Conservation (phyloP, 805 yeast genomes). For the Saturnispora zaruensis region DNA sequence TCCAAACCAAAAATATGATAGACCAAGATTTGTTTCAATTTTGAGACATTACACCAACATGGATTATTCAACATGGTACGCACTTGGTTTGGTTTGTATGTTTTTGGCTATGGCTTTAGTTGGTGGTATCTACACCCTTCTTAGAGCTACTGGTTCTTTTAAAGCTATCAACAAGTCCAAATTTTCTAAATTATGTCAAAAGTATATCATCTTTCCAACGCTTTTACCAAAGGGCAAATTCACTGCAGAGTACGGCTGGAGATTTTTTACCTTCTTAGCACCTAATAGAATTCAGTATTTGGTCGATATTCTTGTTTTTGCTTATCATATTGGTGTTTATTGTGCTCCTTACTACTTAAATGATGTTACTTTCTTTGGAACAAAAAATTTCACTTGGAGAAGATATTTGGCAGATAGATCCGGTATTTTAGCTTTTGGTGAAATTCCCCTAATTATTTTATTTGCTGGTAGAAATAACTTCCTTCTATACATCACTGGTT, state of each 20-base stretch:
- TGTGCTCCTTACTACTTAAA: slow-evolving; percentile 14
- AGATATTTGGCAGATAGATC: slow-evolving; percentile 28
- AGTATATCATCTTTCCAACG: slow-evolving; percentile 34
- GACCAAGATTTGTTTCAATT: neutral
- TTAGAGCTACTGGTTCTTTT: slow-evolving; percentile 22
- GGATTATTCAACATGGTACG: slow-evolving; percentile 20
- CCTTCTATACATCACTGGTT: slow-evolving; percentile 35
- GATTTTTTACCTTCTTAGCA: slow-evolving; percentile 15
- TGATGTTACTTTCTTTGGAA: slow-evolving; percentile 20
- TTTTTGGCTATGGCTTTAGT: slow-evolving; percentile 34
- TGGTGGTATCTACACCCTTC: slow-evolving; percentile 29
- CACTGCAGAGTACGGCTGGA: slow-evolving; percentile 14
- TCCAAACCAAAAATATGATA: neutral
- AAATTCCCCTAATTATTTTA: slow-evolving; percentile 35
- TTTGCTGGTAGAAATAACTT: slow-evolving; percentile 43
- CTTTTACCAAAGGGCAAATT: slow-evolving; percentile 19
- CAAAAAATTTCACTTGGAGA: slow-evolving; percentile 29
- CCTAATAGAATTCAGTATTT: slow-evolving; percentile 31
- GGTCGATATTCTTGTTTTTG: slow-evolving; percentile 21
- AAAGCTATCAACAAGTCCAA: slow-evolving; percentile 18
- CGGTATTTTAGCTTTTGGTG: slow-evolving; percentile 33
- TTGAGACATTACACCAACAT: neutral
- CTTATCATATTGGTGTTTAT: slow-evolving; percentile 20
- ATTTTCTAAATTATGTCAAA: slow-evolving; percentile 28
- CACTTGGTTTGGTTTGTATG: slow-evolving; percentile 30